These are phyloP conservation scores for Trichoderma citrinoviride DNA, from an alignment of 2,329 filamentous ascomycete species.

Conservation along the genomic window DNA sequence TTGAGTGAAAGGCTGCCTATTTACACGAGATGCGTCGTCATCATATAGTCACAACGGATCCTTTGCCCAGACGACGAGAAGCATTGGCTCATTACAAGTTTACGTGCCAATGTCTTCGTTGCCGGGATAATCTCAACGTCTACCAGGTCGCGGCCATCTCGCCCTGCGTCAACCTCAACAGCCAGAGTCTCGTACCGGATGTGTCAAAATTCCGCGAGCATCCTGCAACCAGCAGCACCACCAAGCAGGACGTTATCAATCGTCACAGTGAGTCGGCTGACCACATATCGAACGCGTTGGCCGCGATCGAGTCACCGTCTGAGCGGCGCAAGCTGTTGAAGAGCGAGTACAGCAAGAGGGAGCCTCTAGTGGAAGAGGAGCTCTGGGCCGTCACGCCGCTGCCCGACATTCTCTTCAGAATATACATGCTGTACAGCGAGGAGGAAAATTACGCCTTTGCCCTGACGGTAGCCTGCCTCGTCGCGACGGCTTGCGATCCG, in stretches of 20 bases:
- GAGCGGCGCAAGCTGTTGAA: slow-evolving; percentile 28
- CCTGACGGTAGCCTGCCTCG: slow-evolving; percentile 48
- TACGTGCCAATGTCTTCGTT: slow-evolving; percentile 50
- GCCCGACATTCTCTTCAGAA: slow-evolving; percentile 43
- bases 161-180: slow-evolving; percentile 44
- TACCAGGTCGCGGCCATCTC: slow-evolving; percentile 48
- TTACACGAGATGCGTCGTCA: neutral
- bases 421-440: slow-evolving; percentile 46
- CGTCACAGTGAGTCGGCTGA: slow-evolving; percentile 31
- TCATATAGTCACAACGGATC: slow-evolving; percentile 46
- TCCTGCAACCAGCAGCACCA: slow-evolving; percentile 27
- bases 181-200: slow-evolving; percentile 45
- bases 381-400: slow-evolving; percentile 53
- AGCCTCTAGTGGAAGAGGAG: slow-evolving; percentile 28
- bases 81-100: slow-evolving; percentile 53
- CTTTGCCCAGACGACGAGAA: slow-evolving; percentile 42
- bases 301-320: slow-evolving; percentile 28
- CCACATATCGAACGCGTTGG: slow-evolving; percentile 29
- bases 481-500: slow-evolving; percentile 48
- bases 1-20: too few species aligned
- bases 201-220: slow-evolving; percentile 32
- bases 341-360: slow-evolving; percentile 29
- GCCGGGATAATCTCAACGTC: slow-evolving; percentile 49
- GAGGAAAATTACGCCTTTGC: slow-evolving; percentile 42
- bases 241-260: slow-evolving; percentile 24